phyloP scores from a whole-genome alignment of 805 yeast species.

The Spathaspora arborariae region DNA sequence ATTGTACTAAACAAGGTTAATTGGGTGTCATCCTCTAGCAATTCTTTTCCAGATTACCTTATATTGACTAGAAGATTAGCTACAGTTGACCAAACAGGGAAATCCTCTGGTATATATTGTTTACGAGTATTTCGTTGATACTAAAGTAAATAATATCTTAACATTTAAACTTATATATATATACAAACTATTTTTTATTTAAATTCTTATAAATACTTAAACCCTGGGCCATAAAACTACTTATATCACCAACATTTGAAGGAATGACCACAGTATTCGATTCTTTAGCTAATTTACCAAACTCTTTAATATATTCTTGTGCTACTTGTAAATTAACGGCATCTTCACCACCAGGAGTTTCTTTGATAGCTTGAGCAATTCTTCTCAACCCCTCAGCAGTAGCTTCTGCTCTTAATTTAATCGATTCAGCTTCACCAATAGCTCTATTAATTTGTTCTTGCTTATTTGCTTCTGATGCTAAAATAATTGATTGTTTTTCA shows the following conservation, averaged over 20 bases:
- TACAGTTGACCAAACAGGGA: too few species aligned
- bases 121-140: too few species aligned
- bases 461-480: conserved; percentile 72
- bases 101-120: too few species aligned
- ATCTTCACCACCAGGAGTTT: conserved; percentile 66
- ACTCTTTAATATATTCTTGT: conserved; percentile 77
- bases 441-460: conserved; percentile 63
- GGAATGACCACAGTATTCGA: conserved; percentile 76
- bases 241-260: conserved; percentile 68
- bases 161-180: conserved; percentile 1
- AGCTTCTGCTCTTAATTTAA: conserved; percentile 62
- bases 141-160: too few species aligned
- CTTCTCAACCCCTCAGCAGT: conserved; percentile 66
- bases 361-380: conserved; percentile 63
- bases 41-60: too few species aligned
- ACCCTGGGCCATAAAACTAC: conserved; percentile 73
- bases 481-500: conserved; percentile 62
- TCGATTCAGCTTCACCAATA: conserved; percentile 71
- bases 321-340: conserved; percentile 81
- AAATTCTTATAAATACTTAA: conserved; percentile 65
- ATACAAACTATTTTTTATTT: conserved; percentile 14
- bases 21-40: too few species aligned
- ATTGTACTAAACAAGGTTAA: too few species aligned
- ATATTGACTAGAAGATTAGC: too few species aligned
- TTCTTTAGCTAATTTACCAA: conserved; percentile 79